Conservation (phyloP, 2,329 filamentous ascomycete genomes). For the Fusarium continuum region DNA sequence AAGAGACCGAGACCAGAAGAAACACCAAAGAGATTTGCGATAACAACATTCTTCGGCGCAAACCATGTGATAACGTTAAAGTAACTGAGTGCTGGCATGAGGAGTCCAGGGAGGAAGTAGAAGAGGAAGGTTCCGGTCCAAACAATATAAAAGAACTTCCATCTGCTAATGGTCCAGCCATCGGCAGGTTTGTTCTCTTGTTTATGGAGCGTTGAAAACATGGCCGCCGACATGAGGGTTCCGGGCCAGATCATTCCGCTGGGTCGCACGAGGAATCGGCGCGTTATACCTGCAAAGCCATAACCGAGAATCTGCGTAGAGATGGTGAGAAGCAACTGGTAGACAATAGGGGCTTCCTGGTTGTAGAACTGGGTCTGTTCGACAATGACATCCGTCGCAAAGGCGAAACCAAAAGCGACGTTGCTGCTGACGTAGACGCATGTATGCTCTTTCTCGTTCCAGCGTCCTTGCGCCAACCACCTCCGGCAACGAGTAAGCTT, state of each 20-base stretch:
- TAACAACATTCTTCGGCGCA: slow-evolving; percentile 83
- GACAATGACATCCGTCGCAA: slow-evolving; percentile 89
- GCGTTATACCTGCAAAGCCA: slow-evolving; percentile 82
- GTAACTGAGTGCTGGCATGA: slow-evolving; percentile 86
- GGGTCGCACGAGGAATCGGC: slow-evolving; percentile 83
- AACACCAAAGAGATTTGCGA: slow-evolving; percentile 87
- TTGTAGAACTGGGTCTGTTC: slow-evolving; percentile 91
- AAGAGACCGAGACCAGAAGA: slow-evolving; percentile 86
- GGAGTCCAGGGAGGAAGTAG: slow-evolving; percentile 84
- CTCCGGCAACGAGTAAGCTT: slow-evolving; percentile 62
- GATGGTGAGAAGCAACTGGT: slow-evolving; percentile 83
- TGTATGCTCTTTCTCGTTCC: slow-evolving; percentile 90
- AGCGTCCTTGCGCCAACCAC: slow-evolving; percentile 81
- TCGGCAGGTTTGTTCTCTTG: slow-evolving; percentile 83
- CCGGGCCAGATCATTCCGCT: slow-evolving; percentile 93
- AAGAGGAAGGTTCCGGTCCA: slow-evolving; percentile 78
- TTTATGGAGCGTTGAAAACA: slow-evolving; percentile 88
- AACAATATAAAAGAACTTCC: slow-evolving; percentile 83
- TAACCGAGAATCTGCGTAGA: slow-evolving; percentile 90
- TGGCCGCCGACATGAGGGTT: slow-evolving; percentile 86
- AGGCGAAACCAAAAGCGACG: slow-evolving; percentile 88
- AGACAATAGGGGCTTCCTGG: slow-evolving; percentile 77
- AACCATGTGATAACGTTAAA: slow-evolving; percentile 93
- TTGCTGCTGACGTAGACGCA: slow-evolving; percentile 92
- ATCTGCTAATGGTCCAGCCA: slow-evolving; percentile 83